Conservation (phyloP, 2,329 filamentous ascomycete genomes). For the Periconia macrospinosa region DNA sequence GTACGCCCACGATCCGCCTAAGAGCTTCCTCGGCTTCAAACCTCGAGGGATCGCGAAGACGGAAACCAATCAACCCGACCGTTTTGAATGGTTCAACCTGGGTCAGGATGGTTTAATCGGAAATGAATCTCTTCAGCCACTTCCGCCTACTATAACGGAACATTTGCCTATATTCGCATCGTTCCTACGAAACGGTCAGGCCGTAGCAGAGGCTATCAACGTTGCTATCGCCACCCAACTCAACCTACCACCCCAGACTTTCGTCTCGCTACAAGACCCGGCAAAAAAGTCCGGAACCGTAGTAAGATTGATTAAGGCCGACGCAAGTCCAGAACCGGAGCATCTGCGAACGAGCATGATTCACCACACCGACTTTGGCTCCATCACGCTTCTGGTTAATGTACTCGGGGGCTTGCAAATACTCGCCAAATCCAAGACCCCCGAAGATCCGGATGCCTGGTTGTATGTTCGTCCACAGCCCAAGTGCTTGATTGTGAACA, state of each 20-base stretch:
- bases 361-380: constrained; percentile 43
- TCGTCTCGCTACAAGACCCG: not conserved
- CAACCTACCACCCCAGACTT: not conserved
- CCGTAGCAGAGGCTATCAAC: not conserved
- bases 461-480: constrained; percentile 40
- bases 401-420: constrained; percentile 46
- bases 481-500: constrained; percentile 43
- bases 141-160: not conserved
- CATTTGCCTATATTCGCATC: constrained; percentile 5
- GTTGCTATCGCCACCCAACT: not conserved
- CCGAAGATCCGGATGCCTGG: constrained; percentile 24
- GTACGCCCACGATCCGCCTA: not conserved
- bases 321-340: not conserved
- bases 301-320: constrained; percentile 2
- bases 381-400: constrained; percentile 45
- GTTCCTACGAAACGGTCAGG: constrained; percentile 3
- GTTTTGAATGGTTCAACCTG: constrained; percentile 5
- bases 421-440: constrained; percentile 15
- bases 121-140: not conserved
- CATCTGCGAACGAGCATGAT: not conserved
- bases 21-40: constrained; percentile 6
- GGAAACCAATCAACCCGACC: constrained; percentile 5
- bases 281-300: constrained; percentile 1
- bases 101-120: constrained; percentile 2
- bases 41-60: constrained; percentile 1